Base-by-base conservation (phyloP, 768 basidiomycete genomes). In the Russula earlei region DNA sequence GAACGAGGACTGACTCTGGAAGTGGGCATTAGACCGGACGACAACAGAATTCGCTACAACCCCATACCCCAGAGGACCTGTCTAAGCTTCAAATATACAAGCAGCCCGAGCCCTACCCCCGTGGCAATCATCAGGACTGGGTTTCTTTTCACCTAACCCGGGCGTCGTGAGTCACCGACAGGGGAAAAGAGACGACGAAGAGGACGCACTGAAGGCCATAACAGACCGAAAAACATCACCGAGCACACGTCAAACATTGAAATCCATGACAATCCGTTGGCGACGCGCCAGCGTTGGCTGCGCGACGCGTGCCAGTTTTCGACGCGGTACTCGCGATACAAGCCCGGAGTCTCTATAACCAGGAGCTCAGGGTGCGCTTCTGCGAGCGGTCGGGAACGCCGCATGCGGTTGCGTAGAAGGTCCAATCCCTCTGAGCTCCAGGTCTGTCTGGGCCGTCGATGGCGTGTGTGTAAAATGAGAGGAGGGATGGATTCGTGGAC, bases 1-100 rank as follows among this genome's bases (percentile, higher is more conserved):
- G 66, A 36, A 85, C 72, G 41, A 88, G 67, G 4, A 90, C 70
- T 19, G 85, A 87, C 70, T 91, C 88, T 90, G 49, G 42, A 40
- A n/a, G 41, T 38, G 17, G 41, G 20, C 11, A 40, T 40, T 17
- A 41, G 36, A 10, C 17, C 20, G 27, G 14, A 14, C 22, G 19
- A 15, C 29, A 38, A 7, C 9, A 24, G 5, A 46, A 14, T 0
- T 22, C 22, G 43, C n/a, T 24, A 51, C 17, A 11, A 43, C 12
- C 31, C n/a, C 48, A 29, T 62, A 82, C 80, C 80, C 65, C 75
- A 74, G 15, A 81, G 67, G 27, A 80, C 69, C 60, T 74, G 75
- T 1, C 69, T 77, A 42, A 67, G 71, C 40, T 74, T 74, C 27
- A 41, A 40, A 62, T 74, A 74, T 6, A 72, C 31, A 44, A 72